Evolutionary conservation across 257 asterid genomes (phyloP).

Genomic region (Solanum lycopersicoides): DNA sequence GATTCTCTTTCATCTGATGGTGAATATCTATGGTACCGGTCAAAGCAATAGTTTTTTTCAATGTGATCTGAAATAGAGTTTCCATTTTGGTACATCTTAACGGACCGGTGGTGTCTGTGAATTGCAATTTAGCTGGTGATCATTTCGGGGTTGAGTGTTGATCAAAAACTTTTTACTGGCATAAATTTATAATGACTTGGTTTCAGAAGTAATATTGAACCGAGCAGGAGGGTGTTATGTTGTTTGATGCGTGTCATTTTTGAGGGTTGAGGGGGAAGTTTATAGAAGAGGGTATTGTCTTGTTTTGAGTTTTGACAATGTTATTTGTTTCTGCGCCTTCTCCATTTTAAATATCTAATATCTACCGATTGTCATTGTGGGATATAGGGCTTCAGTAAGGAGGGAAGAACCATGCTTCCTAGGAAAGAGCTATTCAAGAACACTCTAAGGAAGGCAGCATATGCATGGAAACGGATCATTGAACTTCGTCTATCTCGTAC

Average conservation of each 20-base stretch:
- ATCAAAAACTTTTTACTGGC: neutral
- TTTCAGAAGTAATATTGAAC: neutral
- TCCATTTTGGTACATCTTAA: neutral
- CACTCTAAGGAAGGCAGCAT: constrained; percentile 81
- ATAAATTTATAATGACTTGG: neutral
- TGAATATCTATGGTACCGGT: neutral
- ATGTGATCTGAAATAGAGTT: neutral
- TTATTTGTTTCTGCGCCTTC: neutral
- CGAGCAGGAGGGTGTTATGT: neutral
- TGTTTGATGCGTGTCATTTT: neutral
- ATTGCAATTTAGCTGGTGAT: neutral
- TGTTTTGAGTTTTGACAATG: neutral
- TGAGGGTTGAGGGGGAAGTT: neutral
- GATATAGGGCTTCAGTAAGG: constrained; percentile 71
- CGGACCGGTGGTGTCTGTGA: neutral
- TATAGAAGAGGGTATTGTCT: neutral
- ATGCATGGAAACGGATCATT: constrained; percentile 67
- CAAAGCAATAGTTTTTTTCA: neutral
- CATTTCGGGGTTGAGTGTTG: neutral
- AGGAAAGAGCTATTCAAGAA: constrained; percentile 88
- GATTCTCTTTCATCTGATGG: neutral
- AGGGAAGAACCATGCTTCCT: constrained; percentile 65
- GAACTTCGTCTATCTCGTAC: constrained; percentile 74
- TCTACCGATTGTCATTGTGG: neutral
- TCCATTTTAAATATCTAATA: neutral